Conservation (phyloP, 163 green algal species). For the Botryococcus braunii region DNA sequence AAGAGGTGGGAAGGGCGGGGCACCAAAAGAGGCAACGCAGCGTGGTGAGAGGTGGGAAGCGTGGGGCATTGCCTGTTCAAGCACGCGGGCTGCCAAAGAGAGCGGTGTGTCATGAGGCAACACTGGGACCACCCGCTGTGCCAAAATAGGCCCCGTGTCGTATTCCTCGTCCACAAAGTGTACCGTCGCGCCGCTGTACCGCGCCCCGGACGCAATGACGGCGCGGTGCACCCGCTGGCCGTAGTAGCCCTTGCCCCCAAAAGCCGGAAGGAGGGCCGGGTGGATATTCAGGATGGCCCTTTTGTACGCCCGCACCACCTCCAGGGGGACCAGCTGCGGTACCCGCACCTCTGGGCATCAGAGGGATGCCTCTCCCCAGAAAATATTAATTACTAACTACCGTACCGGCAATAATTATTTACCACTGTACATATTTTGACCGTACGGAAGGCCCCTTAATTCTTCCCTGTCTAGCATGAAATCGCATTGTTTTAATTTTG, state of each 20-base stretch:
- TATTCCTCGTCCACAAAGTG: constrained; percentile 98
- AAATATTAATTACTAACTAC: too few species aligned
- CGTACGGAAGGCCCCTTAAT: too few species aligned
- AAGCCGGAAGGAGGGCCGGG: constrained; percentile 88
- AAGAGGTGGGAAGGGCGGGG: too few species aligned
- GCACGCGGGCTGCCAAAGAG: constrained; percentile 72
- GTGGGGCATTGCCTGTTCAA: constrained; percentile 49
- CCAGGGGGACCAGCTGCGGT: constrained; percentile 57
- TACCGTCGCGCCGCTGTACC: constrained; percentile 75
- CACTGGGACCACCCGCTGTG: constrained; percentile 81
- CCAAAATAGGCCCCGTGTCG: constrained; percentile 89
- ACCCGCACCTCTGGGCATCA: too few species aligned
- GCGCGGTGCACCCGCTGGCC: constrained; percentile 82
- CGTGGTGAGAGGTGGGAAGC: not conserved
- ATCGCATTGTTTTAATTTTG: too few species aligned
- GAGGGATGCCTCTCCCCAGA: too few species aligned
- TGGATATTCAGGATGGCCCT: constrained; percentile 96
- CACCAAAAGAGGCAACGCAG: not conserved
- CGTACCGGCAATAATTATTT: too few species aligned
- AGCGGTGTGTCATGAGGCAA: constrained; percentile 68
- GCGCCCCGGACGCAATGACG: constrained; percentile 78
- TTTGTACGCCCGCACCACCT: constrained; percentile 58
- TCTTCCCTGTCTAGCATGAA: too few species aligned
- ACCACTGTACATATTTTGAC: too few species aligned
- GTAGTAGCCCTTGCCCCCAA: constrained; percentile 94